phyloP scores from a whole-genome alignment of 768 basidiomycete genomes.

The Podaxis sp. region DNA sequence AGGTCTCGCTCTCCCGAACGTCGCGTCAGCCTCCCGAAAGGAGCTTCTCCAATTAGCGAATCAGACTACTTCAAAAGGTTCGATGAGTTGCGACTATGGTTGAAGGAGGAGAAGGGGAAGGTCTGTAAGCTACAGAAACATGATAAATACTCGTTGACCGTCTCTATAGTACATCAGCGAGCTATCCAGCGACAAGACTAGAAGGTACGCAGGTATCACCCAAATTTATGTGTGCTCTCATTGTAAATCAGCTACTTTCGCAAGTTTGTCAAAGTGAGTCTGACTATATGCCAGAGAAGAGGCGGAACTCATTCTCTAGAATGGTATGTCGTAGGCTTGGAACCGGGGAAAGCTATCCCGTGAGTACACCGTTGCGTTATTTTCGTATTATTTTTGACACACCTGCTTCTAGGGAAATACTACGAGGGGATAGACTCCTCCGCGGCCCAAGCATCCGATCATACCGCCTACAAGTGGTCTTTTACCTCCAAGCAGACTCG shows the following conservation, averaged over 20 bases:
- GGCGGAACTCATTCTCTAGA: conserved; percentile 6
- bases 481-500: conserved; percentile 69
- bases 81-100: conserved; percentile 84
- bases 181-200: conserved; percentile 77
- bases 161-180: conserved; percentile 77
- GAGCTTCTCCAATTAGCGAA: conserved; percentile 66
- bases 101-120: conserved; percentile 63
- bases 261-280: conserved; percentile 81
- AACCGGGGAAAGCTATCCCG: conserved; percentile 75
- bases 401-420: conserved; percentile 22
- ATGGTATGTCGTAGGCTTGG: conserved; percentile 56
- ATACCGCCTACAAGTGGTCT: conserved; percentile 87
- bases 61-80: conserved; percentile 90
- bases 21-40: conserved; percentile 47
- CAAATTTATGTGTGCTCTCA: conserved; percentile 27
- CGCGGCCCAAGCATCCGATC: conserved; percentile 55
- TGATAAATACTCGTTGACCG: not conserved
- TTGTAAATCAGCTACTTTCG: conserved; percentile 72
- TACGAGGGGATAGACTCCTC: conserved; percentile 61
- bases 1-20: conserved; percentile 49
- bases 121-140: conserved; percentile 26
- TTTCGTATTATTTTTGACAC: not conserved
- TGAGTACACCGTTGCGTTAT: conserved; percentile 29
- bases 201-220: conserved; percentile 49
- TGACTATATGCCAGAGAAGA: conserved; percentile 3